Conservation (phyloP, 2,329 filamentous ascomycete genomes). For the Epichloe coenophiala region DNA sequence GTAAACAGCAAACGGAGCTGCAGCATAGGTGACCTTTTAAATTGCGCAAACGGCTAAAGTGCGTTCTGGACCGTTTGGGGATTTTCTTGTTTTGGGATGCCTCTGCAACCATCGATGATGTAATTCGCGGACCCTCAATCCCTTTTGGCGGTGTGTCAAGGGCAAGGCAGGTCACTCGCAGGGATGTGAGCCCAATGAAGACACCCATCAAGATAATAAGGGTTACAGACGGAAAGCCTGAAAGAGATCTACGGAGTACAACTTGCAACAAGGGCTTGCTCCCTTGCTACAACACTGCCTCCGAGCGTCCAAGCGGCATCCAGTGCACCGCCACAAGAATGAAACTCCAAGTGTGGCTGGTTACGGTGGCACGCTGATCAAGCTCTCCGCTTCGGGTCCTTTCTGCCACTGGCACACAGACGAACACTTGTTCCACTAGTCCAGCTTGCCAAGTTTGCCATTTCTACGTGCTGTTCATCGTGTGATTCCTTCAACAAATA, state of each 20-base stretch:
- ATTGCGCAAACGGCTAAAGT: too few species aligned
- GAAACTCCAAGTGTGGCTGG: neutral
- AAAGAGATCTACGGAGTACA: too few species aligned
- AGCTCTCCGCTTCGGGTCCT: neutral
- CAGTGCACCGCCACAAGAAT: conserved; percentile 3
- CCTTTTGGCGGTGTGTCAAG: too few species aligned
- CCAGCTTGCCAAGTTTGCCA: too few species aligned
- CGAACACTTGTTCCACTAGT: neutral
- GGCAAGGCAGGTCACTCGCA: too few species aligned
- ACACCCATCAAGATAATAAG: too few species aligned
- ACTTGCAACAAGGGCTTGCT: neutral
- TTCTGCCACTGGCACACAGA: neutral
- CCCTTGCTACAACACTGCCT: neutral
- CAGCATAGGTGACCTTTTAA: neutral
- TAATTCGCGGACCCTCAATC: conserved; percentile 8
- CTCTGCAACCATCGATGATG: conserved; percentile 11
- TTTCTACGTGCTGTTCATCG: neutral
- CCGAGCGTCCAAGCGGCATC: neutral
- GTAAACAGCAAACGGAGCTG: neutral
- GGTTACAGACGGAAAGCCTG: too few species aligned
- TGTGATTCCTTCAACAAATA: neutral
- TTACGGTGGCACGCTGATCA: too few species aligned
- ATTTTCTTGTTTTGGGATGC: neutral
- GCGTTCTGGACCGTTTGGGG: neutral
- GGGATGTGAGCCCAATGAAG: too few species aligned